Evolutionary conservation across 352 stramenopile species (phyloP).

Genomic region (Globisporangium mamillatum): DNA sequence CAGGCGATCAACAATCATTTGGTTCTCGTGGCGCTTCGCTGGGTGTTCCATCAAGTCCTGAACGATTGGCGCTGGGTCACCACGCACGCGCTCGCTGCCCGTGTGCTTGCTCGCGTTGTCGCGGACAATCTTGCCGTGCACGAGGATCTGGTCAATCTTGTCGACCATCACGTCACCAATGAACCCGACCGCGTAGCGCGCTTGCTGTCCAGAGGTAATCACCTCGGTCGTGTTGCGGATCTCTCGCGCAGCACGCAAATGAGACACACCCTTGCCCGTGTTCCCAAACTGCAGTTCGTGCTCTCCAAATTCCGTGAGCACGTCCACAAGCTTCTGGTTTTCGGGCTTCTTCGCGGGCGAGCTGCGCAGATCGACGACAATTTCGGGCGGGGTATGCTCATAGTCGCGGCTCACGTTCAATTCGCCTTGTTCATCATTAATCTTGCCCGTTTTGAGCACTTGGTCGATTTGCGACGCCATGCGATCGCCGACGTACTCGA

Average conservation of each 20-base stretch:
- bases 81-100: constrained; percentile 34
- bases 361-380: constrained; percentile 51
- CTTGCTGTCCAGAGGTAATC: constrained; percentile 49
- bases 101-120: constrained; percentile 26
- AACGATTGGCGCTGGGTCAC: constrained; percentile 66
- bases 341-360: constrained; percentile 41
- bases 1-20: constrained; percentile 63
- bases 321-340: constrained; percentile 67
- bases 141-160: constrained; percentile 79
- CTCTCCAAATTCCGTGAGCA: constrained; percentile 63
- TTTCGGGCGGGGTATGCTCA: constrained; percentile 35
- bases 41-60: constrained; percentile 56
- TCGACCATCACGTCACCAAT: constrained; percentile 70
- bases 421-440: constrained; percentile 40
- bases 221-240: constrained; percentile 51
- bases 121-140: constrained; percentile 59
- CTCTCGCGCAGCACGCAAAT: constrained; percentile 59
- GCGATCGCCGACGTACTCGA: constrained; percentile 55
- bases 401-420: constrained; percentile 57
- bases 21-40: constrained; percentile 56
- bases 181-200: constrained; percentile 40
- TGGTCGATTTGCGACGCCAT: constrained; percentile 62
- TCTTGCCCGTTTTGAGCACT: constrained; percentile 46
- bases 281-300: constrained; percentile 71
- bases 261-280: constrained; percentile 63